Evolutionary conservation across 139 green algal species (phyloP), one percentile per base, ranked within the genome.

Genomic region (Marvania coccoides): DNA sequence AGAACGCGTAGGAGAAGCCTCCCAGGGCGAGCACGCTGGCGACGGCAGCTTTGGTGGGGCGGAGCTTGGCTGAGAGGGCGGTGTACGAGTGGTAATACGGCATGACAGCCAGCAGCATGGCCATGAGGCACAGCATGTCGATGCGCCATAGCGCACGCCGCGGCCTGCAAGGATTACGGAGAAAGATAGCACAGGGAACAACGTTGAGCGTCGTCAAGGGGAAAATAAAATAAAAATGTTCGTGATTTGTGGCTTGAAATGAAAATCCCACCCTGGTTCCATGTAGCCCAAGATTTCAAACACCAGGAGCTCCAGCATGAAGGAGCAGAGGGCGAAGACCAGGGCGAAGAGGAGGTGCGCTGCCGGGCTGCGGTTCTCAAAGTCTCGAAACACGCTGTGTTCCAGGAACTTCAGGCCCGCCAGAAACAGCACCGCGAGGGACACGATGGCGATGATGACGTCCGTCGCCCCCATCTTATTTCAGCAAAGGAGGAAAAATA

Each of bases 261-360:
- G n/a, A n/a, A n/a, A n/a, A n/a, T n/a, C 57, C 19, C 31, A 78
- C 71, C 65, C 65, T 4, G 64, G 48, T 28, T 71, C 57, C 53
- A 97, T 78, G 6, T 91, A 47, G 48, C 74, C 80, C 12, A 93
- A 69, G 3, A 97, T 88, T 59, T 98, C 92, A 63, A 88, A 94
- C 2, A 97, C 66, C 2, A 98, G 78, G 28, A 98, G 73, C 58
- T 91, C 66, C 48, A 97, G 68, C 35, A 97, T 75, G 68, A 96
- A 92, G 64, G 81, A 86, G n/a, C 85, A 96, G 0, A 96, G 64
- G 0, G 88, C 85, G 69, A 98, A 97, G 1, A 94, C 84, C 5
- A 77, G 46, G 9, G 86, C 88, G 71, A 96, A 97, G 0, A 97
- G 66, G 9, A 77, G 71, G 67, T 89, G 79, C 57, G 82, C 64